Conservation (phyloP, 2,329 filamentous ascomycete species). For the Tolypocladium tundrense region DNA sequence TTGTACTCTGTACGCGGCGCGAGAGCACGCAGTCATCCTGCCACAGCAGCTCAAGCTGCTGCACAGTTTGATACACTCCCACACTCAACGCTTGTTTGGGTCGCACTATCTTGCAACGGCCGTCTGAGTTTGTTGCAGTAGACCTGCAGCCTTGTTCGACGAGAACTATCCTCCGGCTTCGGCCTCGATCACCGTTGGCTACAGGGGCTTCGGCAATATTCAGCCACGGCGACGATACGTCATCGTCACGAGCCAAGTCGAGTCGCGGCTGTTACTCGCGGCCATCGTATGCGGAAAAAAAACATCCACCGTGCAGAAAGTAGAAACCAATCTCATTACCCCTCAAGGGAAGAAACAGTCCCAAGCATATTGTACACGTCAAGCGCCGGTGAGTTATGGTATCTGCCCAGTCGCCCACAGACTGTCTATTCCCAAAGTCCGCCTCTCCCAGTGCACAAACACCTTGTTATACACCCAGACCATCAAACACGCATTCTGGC, state of each 20-base stretch:
- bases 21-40: too few relatives aligned
- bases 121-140: too few relatives aligned
- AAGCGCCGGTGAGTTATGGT: conserved; percentile 9
- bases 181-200: too few relatives aligned
- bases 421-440: conserved; percentile 8
- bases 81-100: too few relatives aligned
- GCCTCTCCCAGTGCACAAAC: background rate
- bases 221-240: background rate
- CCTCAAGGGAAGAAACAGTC: conserved; percentile 8
- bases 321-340: conserved; percentile 6
- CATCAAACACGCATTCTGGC: background rate
- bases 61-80: too few relatives aligned
- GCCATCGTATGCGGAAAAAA: background rate
- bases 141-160: too few relatives aligned
- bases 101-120: too few relatives aligned
- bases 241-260: background rate
- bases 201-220: too few relatives aligned
- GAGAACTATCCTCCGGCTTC: too few relatives aligned
- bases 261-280: background rate
- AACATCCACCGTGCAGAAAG: background rate
- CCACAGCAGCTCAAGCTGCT: too few relatives aligned
- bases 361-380: conserved; percentile 14
- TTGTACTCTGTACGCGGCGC: too few relatives aligned
- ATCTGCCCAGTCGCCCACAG: conserved; percentile 9
- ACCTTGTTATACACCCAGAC: background rate